These are phyloP conservation scores for Huntiella abstrusa DNA, from an alignment of 2,329 filamentous ascomycete species.

Conservation along the genomic window DNA sequence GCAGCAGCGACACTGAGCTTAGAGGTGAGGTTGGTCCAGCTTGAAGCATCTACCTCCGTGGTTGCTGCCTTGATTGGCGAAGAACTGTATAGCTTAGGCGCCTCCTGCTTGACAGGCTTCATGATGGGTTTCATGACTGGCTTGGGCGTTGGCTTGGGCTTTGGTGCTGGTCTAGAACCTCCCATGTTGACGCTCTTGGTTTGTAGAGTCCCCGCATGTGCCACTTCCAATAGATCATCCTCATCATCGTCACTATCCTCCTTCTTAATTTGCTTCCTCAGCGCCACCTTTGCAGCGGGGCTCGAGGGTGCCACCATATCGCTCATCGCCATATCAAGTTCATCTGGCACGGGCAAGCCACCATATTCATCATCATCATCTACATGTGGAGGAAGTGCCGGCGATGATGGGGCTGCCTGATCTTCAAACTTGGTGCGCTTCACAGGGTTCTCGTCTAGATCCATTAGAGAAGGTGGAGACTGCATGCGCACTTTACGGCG, in stretches of 20 bases:
- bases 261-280: constrained; percentile 40
- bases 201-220: constrained; percentile 52
- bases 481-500: constrained; percentile 63
- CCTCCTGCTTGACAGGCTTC: constrained; percentile 50
- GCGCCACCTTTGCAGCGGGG: constrained; percentile 59
- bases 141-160: constrained; percentile 53
- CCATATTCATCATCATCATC: constrained; percentile 38
- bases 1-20: constrained; percentile 58
- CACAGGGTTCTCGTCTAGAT: constrained; percentile 26
- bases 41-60: constrained; percentile 47
- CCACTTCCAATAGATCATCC: constrained; percentile 74
- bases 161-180: constrained; percentile 51
- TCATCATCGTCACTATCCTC: constrained; percentile 54
- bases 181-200: constrained; percentile 65
- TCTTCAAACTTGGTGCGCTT: constrained; percentile 40
- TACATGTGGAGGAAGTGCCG: constrained; percentile 25
- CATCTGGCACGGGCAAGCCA: constrained; percentile 42
- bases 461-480: constrained; percentile 43
- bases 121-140: constrained; percentile 42
- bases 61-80: constrained; percentile 5
- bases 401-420: constrained; percentile 23
- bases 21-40: constrained; percentile 75
- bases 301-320: constrained; percentile 63
- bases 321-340: constrained; percentile 54
- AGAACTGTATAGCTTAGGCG: constrained; percentile 27